Evolutionary conservation across 2,329 filamentous ascomycete genomes (phyloP), one percentile per base, ranked within the genome.

Genomic region (Penicillium palitans): DNA sequence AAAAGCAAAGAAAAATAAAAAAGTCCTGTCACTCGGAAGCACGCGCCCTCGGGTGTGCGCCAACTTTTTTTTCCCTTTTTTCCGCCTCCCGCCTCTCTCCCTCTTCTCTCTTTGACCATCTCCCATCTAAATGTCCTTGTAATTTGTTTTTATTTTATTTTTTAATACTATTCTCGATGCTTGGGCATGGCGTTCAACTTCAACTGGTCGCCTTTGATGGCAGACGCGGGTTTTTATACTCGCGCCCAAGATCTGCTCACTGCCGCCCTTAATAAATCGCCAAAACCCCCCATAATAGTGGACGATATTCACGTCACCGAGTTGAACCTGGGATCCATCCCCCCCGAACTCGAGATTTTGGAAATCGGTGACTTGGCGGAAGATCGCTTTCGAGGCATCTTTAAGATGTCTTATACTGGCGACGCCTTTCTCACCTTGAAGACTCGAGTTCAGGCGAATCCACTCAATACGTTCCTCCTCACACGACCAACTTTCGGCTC

Each of bases 161-260:
- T 35, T n/a, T 58, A 46, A 45, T 44, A 35, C 52, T 41, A 17
- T 62, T 64, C 66, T 69, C 67, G 65, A 73, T 73, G 69, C 68
- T 46, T 66, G 61, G 67, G 63, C 78, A 99, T 99, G 95, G 95
- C 95, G 68, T 99, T 99, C 90, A 98, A 98, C 83, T 99, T 99
- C 90, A 98, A 98, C 91, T 99, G 95, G 95, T 96, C 92, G 85
- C 95, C 95, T 73, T 84, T 99, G 66, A 95, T 96, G 80, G 93
- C 93, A 73, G 95, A 98, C 80, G 93, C 91, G 71, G 86, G 87
- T 68, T 95, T 95, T 78, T 93, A 93, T 79, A 86, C 90, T 74
- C 89, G 92, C 68, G 93, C 95, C 52, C 90, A 93, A 76, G 93
- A 98, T 75, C 90, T 98, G 76, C 84, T 99, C 69, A 99, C 95